These are phyloP conservation scores for Syncephalastrum racemosum DNA, from an alignment of 371 early-diverging fungal genomes.

Conservation along the genomic window DNA sequence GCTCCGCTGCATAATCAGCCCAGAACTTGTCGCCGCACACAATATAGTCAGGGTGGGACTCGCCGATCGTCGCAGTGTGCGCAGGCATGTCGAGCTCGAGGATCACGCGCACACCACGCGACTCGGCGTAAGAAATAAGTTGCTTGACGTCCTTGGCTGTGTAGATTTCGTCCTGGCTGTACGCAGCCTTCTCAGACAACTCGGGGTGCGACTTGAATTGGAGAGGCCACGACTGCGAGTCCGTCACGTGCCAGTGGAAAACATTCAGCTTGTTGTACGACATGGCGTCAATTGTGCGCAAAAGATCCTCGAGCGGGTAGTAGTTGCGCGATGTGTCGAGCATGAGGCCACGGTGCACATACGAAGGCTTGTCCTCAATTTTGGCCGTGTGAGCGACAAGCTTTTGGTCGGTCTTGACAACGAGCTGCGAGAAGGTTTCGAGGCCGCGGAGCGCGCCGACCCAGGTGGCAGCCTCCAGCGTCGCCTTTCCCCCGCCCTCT, in stretches of 20 bases:
- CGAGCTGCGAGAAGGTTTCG: conserved; percentile 75
- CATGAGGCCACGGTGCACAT: conserved; percentile 72
- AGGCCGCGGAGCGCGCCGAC: conserved; percentile 82
- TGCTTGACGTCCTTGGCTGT: conserved; percentile 56
- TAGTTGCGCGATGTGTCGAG: conserved; percentile 81
- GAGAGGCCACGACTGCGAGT: conserved; percentile 78
- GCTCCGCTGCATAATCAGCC: conserved; percentile 60
- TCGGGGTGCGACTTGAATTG: conserved; percentile 64
- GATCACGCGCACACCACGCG: conserved; percentile 76
- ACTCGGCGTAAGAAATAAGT: conserved; percentile 62
- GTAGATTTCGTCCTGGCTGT: conserved; percentile 57
- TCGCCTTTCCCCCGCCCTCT: conserved; percentile 41
- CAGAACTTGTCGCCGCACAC: conserved; percentile 49
- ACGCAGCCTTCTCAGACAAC: conserved; percentile 67
- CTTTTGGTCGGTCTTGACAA: conserved; percentile 25
- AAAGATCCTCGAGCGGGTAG: conserved; percentile 59
- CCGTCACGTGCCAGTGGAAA: conserved; percentile 85
- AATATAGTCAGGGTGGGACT: conserved; percentile 50
- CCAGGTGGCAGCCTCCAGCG: conserved; percentile 64
- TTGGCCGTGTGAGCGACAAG: conserved; percentile 53
- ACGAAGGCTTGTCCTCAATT: conserved; percentile 71
- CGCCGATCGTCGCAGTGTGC: conserved; percentile 57
- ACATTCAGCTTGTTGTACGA: conserved; percentile 79
- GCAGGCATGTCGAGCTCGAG: conserved; percentile 85
- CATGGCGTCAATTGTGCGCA: conserved; percentile 74